phyloP scores from a whole-genome alignment of 208 protist genomes.

The Angomonas desouzai region DNA sequence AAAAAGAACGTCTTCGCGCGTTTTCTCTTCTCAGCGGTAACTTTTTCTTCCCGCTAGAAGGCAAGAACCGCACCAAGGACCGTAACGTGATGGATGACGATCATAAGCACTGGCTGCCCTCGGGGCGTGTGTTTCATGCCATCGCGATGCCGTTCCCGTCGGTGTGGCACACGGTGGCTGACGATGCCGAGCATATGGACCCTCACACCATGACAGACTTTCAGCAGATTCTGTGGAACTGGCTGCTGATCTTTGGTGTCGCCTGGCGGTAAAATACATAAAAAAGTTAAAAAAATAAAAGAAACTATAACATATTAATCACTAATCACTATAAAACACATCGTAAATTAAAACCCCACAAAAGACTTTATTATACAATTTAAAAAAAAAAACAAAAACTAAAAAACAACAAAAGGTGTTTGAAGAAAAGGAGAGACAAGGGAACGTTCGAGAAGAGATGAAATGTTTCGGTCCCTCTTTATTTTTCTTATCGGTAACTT shows the following conservation, averaged over 20 bases:
- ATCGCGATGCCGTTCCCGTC: conserved; percentile 65
- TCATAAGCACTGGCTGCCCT: conserved; percentile 76
- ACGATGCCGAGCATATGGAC: conserved; percentile 52
- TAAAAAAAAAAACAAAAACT: background rate
- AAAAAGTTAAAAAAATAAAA: background rate
- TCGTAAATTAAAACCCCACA: no score
- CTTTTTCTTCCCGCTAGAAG: conserved; percentile 16
- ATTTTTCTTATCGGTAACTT: no score
- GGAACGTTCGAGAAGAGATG: no score
- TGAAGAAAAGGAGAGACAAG: no score
- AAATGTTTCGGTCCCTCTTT: no score
- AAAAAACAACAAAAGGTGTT: conserved; percentile 1
- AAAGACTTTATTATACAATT: no score
- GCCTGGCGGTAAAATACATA: conserved; percentile 24
- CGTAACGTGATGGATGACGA: conserved; percentile 48
- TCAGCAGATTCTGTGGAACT: conserved; percentile 33
- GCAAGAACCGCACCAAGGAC: conserved; percentile 4
- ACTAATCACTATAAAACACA: no score
- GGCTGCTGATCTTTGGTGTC: conserved; percentile 30
- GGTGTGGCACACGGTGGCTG: conserved; percentile 51
- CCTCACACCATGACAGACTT: conserved; percentile 47
- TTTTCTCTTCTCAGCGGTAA: conserved; percentile 13
- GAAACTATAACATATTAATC: background rate
- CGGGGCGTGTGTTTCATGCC: conserved; percentile 68
- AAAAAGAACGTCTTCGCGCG: conserved; percentile 5